Evolutionary conservation across 1,139 yeast genomes (phyloP), one percentile per base, ranked within the genome.

Genomic region (Kodamaea alishanica): DNA sequence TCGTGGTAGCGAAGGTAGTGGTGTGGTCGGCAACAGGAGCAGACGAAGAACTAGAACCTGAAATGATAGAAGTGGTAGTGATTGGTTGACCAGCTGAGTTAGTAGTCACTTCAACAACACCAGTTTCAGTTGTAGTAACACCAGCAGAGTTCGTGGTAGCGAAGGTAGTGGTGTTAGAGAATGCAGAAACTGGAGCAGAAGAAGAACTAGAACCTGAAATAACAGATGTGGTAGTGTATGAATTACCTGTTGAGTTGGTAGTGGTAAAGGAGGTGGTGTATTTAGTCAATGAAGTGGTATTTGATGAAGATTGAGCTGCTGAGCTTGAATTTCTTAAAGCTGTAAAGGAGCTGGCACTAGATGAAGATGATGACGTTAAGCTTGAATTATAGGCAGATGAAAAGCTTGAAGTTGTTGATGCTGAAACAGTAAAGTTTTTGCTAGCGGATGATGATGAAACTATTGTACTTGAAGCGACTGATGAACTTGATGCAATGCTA

Each of bases 191-290:
- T n/a, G n/a, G n/a, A n/a, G n/a, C n/a, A n/a, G n/a, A n/a, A n/a
- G n/a, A n/a, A n/a, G n/a, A n/a, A n/a, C n/a, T n/a, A n/a, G 20
- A 28, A 2, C 23, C 23, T 4, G 27, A 3, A 9, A 33, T 28
- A 43, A 43, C 31, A 23, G 43, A 46, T 20, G 51, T 44, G 10
- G 49, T 42, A 15, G 54, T 47, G 33, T 31, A 35, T 29, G 40
- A 38, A 4, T 36, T 34, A 25, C 51, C 49, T n/a, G n/a, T n/a
- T 20, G 39, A 6, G 25, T 35, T 32, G 10, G 41, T 34, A 10
- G 44, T 34, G 24, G 36, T 41, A 28, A 45, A 37, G 7, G 42
- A 33, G 24, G 44, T 42, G 23, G 39, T 26, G 31, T 32, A 45
- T 25, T 39, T 32, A 12, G 41, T 33, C 31, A 46, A 45, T 30